Evolutionary conservation across 805 yeast species (phyloP).

Genomic region (Teunomyces stri): DNA sequence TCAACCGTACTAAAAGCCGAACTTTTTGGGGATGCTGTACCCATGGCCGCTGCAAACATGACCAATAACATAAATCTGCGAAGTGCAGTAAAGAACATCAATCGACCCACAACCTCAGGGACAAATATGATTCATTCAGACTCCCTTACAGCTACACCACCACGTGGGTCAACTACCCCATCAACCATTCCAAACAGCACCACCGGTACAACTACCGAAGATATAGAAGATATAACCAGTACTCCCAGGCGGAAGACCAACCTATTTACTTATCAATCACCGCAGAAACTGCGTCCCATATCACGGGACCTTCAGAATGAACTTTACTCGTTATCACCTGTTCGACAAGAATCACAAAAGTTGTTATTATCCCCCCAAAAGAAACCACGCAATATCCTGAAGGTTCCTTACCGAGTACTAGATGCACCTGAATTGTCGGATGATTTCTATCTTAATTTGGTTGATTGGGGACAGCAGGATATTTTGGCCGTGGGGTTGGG

Average conservation of each 20-base stretch:
- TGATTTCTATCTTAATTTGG: conserved; percentile 86
- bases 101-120: conserved; percentile 20
- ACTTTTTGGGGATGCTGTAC: conserved; percentile 83
- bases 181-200: conserved; percentile 1
- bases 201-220: conserved; percentile 3
- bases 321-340: conserved; percentile 79
- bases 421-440: conserved; percentile 96
- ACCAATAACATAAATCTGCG: conserved; percentile 8
- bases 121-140: background rate
- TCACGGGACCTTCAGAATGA: conserved; percentile 69
- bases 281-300: conserved; percentile 59
- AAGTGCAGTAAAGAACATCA: conserved; percentile 6
- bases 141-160: conserved; percentile 2
- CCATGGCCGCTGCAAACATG: conserved; percentile 44
- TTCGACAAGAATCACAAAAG: conserved; percentile 82
- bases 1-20: conserved; percentile 85
- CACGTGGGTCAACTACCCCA: background rate
- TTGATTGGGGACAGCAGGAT: conserved; percentile 95
- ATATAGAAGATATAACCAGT: conserved; percentile 16
- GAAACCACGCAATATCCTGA: conserved; percentile 72
- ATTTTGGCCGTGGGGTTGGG: conserved; percentile 88
- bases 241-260: conserved; percentile 53
- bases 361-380: conserved; percentile 79
- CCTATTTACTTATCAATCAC: conserved; percentile 72
- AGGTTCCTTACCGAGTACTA: conserved; percentile 86